Conservation (phyloP, 176 grass and related monocot species). For the Rhynchospora breviuscula region DNA sequence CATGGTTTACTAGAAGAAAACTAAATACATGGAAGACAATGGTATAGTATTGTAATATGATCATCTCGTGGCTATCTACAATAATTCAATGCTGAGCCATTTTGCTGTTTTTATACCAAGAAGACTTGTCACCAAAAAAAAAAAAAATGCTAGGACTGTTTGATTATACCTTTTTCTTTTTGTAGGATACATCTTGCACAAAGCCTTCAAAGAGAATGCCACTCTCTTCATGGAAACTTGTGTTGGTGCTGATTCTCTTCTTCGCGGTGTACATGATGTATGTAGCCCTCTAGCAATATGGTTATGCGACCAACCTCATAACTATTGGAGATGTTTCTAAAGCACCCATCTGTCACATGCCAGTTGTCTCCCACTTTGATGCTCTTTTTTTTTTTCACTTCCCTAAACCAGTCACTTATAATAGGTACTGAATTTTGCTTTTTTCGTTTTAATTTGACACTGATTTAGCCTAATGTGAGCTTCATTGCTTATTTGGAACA, state of each 20-base stretch:
- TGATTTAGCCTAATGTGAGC: background rate
- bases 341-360: slow-evolving; percentile 37
- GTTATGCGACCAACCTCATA: slow-evolving; percentile 41
- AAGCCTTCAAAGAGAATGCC: slow-evolving; percentile 65
- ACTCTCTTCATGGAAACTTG: slow-evolving; percentile 49
- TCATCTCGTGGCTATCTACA: background rate
- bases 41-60: background rate
- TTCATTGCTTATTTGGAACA: background rate
- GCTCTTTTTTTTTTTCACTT: slow-evolving; percentile 66
- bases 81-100: background rate
- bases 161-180: slow-evolving; percentile 19
- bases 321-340: slow-evolving; percentile 43
- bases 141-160: background rate
- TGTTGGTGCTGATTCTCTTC: slow-evolving; percentile 56
- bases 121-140: slow-evolving; percentile 14
- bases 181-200: slow-evolving; percentile 39
- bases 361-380: slow-evolving; percentile 36
- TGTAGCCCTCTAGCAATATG: slow-evolving; percentile 67
- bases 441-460: background rate
- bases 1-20: background rate
- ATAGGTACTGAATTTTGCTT: slow-evolving; percentile 40
- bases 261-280: slow-evolving; percentile 69
- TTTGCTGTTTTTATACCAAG: slow-evolving; percentile 4
- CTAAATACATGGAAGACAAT: background rate
- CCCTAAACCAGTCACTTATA: slow-evolving; percentile 65